Base-by-base conservation (phyloP, 345 rosid genomes). In the Bruguiera sexangula region DNA sequence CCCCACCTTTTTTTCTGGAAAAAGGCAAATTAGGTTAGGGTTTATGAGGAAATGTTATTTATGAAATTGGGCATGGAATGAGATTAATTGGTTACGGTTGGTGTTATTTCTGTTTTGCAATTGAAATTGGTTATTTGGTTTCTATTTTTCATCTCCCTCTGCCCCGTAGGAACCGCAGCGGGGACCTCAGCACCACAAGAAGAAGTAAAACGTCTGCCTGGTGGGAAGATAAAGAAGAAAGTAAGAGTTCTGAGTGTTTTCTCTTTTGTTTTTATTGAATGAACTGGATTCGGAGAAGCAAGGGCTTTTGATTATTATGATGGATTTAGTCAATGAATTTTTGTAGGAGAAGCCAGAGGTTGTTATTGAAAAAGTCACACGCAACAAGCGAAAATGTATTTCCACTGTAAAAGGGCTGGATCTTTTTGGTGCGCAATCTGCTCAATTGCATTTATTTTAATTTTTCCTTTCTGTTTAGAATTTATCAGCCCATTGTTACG, bases 151-250 rank as follows among this genome's bases (percentile, higher is more conserved):
- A 5, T 13, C 7, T 11, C 34, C 21, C 26, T 67, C 15, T 30
- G 24, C 31, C 51, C 31, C 9, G 19, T n/a, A 46, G 59, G 22
- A 36, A 52, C 24, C 34, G 58, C 37, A 2, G 30, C 29, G 5
- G 48, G 48, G 9, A 11, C 76, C 7, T 76, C 80, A 48, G 74
- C 85, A n/a, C 70, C 88, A 1, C 82, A 74, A 73, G 93, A 88
- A 73, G 96, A 87, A 78, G 97, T 92, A 29, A 94, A 94, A 67
- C 96, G 96, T 52, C 93, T 94, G 39, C 96, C 99, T 39, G 97
- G 97, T 32, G 99, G 97, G 31, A 95, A 95, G 81, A 29, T 92
- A 26, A 92, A 95, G 88, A 95, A 89, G 86, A 95, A 95, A 83
- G 99, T 95, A 76, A 85, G 85, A 55, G 46, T 50, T 37, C 8